Base-by-base conservation (phyloP, 73 alveolate species). In the Uronychia binucleata region DNA sequence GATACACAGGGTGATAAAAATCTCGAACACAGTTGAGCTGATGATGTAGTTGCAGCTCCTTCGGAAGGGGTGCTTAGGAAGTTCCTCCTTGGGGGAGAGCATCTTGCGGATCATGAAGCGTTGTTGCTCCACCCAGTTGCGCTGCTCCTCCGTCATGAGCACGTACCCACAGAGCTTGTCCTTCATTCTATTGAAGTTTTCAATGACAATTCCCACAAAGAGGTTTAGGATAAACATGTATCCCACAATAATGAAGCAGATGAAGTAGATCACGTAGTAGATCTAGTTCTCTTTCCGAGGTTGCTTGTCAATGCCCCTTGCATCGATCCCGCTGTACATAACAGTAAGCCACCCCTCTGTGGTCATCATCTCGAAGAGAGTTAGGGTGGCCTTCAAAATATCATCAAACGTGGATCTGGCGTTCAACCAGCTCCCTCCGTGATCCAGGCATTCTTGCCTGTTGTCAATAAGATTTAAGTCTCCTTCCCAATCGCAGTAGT, bases 1-100 rank as follows among this genome's bases (percentile, higher is more conserved):
- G 31, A 96, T 93, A 59, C 91, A 90, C 0, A 88, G 79, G 0
- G 84, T 60, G 26, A 89, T 89, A 0, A 67, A 30, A 0, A 46
- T 31, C 14, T 88, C 90, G 59, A 88, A 82, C n/a, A n/a, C 0
- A 19, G 67, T 86, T 25, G 57, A 33, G 0, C 79, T 30, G n/a
- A 26, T 30, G 14, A 82, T n/a, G 28, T 31, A 5, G 83, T 34
- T 31, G n/a, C 35, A 26, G 1, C 14, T 11, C 28, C n/a, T 8
- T 28, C 82, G 57, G 59, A 34, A n/a, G 26, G 34, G 26, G 34
- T 57, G 11, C 11, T 80, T 57, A 33, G 86, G 46, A 46, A 59
- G 28, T n/a, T 33, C 58, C 33, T 33, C 1, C 28, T 80, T n/a
- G 28, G 78, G 34, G 11, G 28, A 26, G 13, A 75, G 78, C 59